phyloP scores from a whole-genome alignment of 2,329 filamentous ascomycete genomes.

The Coniella lustricola region DNA sequence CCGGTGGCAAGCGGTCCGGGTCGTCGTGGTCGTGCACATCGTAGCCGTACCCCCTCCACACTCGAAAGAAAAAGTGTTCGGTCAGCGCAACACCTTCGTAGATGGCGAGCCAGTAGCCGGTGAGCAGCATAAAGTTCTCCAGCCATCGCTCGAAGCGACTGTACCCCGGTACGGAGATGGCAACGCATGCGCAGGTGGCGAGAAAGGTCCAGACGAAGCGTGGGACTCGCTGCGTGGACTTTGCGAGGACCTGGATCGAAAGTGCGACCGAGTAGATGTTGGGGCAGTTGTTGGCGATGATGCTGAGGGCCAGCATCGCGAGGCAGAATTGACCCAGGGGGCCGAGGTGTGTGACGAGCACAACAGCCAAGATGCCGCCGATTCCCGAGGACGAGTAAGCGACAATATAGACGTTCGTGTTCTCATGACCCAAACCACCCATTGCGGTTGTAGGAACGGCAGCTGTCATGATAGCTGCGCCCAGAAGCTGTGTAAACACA shows the following conservation, averaged over 20 bases:
- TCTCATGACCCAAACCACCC: too few relatives aligned
- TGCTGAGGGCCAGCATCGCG: slow-evolving; percentile 57
- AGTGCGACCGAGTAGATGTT: slow-evolving; percentile 67
- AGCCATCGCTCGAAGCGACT: slow-evolving; percentile 56
- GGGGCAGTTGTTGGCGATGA: slow-evolving; percentile 64
- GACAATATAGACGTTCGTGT: slow-evolving; percentile 44
- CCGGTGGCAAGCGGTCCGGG: slow-evolving; percentile 50
- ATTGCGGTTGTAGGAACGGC: slow-evolving; percentile 40
- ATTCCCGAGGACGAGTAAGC: slow-evolving; percentile 40
- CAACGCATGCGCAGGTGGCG: slow-evolving; percentile 57
- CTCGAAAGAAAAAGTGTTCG: slow-evolving; percentile 64
- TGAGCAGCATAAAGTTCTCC: slow-evolving; percentile 63
- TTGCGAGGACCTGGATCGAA: slow-evolving; percentile 58
- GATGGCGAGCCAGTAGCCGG: slow-evolving; percentile 69
- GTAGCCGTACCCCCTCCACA: slow-evolving; percentile 51
- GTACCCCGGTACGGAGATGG: slow-evolving; percentile 64
- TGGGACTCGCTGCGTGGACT: slow-evolving; percentile 52
- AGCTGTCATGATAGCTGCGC: slow-evolving; percentile 62
- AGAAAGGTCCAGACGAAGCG: slow-evolving; percentile 61
- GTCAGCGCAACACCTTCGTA: slow-evolving; percentile 59
- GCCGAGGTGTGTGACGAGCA: slow-evolving; percentile 56
- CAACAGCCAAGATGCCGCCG: slow-evolving; percentile 60
- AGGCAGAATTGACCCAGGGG: slow-evolving; percentile 68
- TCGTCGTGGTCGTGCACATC: slow-evolving; percentile 51
- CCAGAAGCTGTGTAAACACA: slow-evolving; percentile 67